These are phyloP conservation scores for Fusarium albosuccineum DNA, from an alignment of 2,329 filamentous ascomycete genomes.

Conservation along the genomic window DNA sequence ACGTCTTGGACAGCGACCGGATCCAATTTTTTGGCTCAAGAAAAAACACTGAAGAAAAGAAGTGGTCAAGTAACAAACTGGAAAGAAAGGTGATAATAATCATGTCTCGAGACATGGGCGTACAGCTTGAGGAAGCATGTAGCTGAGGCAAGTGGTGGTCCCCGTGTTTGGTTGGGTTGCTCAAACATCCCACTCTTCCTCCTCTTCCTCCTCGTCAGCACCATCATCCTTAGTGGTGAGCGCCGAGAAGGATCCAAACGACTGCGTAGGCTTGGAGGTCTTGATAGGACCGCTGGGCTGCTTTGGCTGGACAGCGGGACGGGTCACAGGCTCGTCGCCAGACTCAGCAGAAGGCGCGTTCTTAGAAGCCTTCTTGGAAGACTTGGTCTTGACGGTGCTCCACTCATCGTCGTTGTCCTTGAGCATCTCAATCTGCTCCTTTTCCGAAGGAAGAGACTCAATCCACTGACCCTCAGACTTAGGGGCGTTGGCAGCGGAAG, in stretches of 20 bases:
- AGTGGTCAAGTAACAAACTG: conserved; percentile 34
- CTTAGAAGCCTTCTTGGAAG: conserved; percentile 59
- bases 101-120: conserved; percentile 21
- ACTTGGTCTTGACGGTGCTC: conserved; percentile 69
- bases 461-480: conserved; percentile 60
- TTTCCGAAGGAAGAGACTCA: conserved; percentile 68
- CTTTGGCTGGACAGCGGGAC: conserved; percentile 50
- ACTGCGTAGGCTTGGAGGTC: conserved; percentile 51
- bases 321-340: conserved; percentile 51
- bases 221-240: conserved; percentile 58
- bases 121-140: conserved; percentile 13
- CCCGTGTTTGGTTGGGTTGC: neutral
- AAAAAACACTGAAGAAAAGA: conserved; percentile 35
- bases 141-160: conserved; percentile 1
- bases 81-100: conserved; percentile 26
- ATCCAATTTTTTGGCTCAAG: conserved; percentile 40
- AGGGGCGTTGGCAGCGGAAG: conserved; percentile 47
- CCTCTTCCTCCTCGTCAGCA: conserved; percentile 57
- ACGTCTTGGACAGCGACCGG: conserved; percentile 32
- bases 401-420: conserved; percentile 67
- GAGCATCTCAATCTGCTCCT: conserved; percentile 72
- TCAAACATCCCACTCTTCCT: conserved; percentile 67
- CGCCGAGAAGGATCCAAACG: conserved; percentile 64
- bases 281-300: conserved; percentile 45
- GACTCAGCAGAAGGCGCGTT: conserved; percentile 54